A percentile compares a stretch with the other conserved stretches of the same genome.
Evolutionary conservation across 495 filamentous ascomycete genomes (phyloP).

Genomic region (Letharia columbiana): DNA sequence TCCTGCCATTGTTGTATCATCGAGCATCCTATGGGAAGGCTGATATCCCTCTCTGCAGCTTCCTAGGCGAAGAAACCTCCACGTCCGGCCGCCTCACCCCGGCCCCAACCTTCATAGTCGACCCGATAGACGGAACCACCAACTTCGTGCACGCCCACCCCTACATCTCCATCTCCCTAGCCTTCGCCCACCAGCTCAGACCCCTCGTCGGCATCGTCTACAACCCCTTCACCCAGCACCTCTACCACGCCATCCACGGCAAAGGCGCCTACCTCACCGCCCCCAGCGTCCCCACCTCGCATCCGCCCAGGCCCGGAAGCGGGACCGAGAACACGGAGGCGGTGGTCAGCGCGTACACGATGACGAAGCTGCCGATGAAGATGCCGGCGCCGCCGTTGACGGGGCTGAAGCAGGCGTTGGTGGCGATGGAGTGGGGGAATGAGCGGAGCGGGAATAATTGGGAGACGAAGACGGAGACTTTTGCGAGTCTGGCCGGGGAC

Average conservation of each 20-base stretch:
- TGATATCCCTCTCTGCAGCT: constrained; percentile 26
- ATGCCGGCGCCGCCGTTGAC: constrained; percentile 43
- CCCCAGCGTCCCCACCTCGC: constrained; percentile 18
- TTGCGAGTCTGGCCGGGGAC: constrained; percentile 52
- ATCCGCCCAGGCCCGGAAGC: constrained; percentile 13
- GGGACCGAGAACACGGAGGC: constrained; percentile 9
- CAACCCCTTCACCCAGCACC: constrained; percentile 57
- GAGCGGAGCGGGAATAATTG: constrained; percentile 60
- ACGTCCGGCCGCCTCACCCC: constrained; percentile 50
- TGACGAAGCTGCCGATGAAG: constrained; percentile 42
- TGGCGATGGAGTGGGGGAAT: constrained; percentile 65
- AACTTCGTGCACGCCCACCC: constrained; percentile 66
- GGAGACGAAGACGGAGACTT: constrained; percentile 60
- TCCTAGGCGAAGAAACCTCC: constrained; percentile 74
- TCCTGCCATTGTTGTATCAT: constrained; percentile 11
- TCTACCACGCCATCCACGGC: constrained; percentile 59
- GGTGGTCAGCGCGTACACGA: constrained; percentile 19
- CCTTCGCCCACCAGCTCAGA: constrained; percentile 48
- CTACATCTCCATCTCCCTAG: constrained; percentile 68
- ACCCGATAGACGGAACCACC: constrained; percentile 77
- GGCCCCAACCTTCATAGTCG: constrained; percentile 68
- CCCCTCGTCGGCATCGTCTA: constrained; percentile 72
- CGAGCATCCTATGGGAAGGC: not conserved
- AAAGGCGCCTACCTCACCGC: constrained; percentile 50
- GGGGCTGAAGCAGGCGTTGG: constrained; percentile 47